Evolutionary conservation across 2,329 filamentous ascomycete genomes (phyloP), one percentile per base, ranked within the genome.

Genomic region (Dactylellina parvicollis): DNA sequence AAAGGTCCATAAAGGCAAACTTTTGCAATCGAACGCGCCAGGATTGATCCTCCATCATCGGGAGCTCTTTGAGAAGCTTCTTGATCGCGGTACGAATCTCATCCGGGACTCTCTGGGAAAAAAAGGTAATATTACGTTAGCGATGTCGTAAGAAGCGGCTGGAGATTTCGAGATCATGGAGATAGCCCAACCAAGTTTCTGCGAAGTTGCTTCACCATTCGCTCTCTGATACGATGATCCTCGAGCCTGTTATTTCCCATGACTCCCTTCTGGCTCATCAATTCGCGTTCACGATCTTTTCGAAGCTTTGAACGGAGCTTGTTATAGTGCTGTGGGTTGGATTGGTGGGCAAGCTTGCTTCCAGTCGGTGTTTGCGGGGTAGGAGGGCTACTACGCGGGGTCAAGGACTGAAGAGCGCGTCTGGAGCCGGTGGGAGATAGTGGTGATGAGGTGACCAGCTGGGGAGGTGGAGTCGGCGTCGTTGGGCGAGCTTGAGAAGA

Each of bases 221-320:
- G 42, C 32, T 64, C 59, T 30, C 67, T 12, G 26, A 64, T 56
- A 16, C 42, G 57, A 5, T 18, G 38, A 14, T 72, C 67, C 20
- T 60, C 67, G 1, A 59, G 36, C 9, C 28, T 32, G 12, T 36
- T 65, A 8, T 36, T 52, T 1, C 42, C 52, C 34, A 59, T 54
- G 28, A 22, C 24, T 18, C 52, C 57, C 14, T 55, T 56, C 8
- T 59, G 59, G 16, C 7, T 60, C 44, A 46, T 22, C 20, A 69
- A 12, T 22, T 69, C 64, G 12, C 64, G 64, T n/a, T 69, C 64
- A 12, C 64, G 54, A 28, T 69, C 64, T 22, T 54, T 60, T 7
- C 64, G 64, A 44, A 69, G 64, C 47, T 69, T 69, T 18, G 64
- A 69, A 12, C 55, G 54, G 18, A 69, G 64, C 24, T 69, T 69